Conservation (phyloP, 331 rosid genomes). For the Pyrus hybrid region DNA sequence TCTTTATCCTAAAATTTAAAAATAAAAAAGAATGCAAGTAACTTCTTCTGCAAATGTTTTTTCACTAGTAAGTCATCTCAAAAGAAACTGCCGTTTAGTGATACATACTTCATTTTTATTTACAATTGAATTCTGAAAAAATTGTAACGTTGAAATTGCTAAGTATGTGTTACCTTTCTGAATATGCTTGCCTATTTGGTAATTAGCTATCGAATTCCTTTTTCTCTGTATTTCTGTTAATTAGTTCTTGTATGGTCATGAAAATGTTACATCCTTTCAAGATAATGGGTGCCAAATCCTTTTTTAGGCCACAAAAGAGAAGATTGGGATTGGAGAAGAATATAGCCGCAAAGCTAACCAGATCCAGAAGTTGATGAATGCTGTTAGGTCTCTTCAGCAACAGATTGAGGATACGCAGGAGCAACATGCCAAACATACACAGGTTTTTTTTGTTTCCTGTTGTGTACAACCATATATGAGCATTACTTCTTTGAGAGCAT, state of each 20-base stretch:
- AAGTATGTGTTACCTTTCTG: not conserved
- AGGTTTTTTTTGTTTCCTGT: constrained; percentile 40
- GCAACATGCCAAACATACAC: constrained; percentile 55
- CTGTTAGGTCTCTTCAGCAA: constrained; percentile 39
- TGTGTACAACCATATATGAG: not conserved
- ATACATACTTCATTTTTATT: not conserved
- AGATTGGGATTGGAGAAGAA: constrained; percentile 46
- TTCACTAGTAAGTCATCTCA: not conserved
- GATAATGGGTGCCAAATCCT: not conserved
- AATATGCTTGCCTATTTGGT: not conserved
- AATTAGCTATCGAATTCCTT: not conserved
- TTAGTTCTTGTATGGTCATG: not conserved
- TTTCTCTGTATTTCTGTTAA: not conserved
- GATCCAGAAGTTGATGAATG: constrained; percentile 39
- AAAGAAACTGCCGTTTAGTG: not conserved
- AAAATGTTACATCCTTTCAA: not conserved
- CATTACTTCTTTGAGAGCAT: not conserved
- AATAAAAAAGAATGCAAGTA: not conserved
- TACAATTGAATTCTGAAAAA: not conserved
- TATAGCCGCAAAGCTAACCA: constrained; percentile 30
- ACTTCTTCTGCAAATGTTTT: not conserved
- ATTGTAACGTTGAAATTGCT: not conserved
- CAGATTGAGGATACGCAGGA: constrained; percentile 62
- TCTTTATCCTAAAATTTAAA: not conserved
- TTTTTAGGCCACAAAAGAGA: constrained; percentile 66